Conservation (phyloP, 2,329 filamentous ascomycete species). For the Pseudogymnoascus sp. region DNA sequence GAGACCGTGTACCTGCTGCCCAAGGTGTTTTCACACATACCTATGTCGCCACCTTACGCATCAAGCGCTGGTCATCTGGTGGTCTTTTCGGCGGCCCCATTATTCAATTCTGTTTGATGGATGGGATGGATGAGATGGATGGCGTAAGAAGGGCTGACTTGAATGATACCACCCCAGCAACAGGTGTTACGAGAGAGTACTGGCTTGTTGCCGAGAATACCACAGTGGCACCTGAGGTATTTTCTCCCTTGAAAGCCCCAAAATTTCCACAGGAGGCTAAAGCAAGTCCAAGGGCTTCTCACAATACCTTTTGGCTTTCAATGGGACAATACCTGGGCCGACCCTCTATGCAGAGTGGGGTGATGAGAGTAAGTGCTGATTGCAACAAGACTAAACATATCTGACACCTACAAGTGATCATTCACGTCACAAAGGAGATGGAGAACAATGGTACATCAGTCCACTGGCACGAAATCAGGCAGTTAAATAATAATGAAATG, state of each 20-base stretch:
- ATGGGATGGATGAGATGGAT: no score
- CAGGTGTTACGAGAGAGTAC: slow-evolving; percentile 41
- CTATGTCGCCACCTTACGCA: no score
- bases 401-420: slow-evolving; percentile 16
- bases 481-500: slow-evolving; percentile 33
- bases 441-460: slow-evolving; percentile 39
- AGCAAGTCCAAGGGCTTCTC: no score
- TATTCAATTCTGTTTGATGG: no score
- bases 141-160: no score
- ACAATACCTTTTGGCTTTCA: slow-evolving; percentile 26
- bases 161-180: slow-evolving; percentile 29
- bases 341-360: slow-evolving; percentile 33
- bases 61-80: no score
- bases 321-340: slow-evolving; percentile 31
- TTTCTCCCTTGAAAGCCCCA: no score
- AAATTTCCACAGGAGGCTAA: no score
- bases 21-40: no score
- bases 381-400: no score
- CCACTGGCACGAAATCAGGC: slow-evolving; percentile 43
- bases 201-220: slow-evolving; percentile 18
- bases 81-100: no score
- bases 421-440: slow-evolving; percentile 31
- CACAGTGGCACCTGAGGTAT: slow-evolving; percentile 25
- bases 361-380: slow-evolving; percentile 17
- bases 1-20: no score